Evolutionary conservation across 2,329 filamentous ascomycete genomes (phyloP).

Genomic region (Epichloe amarillans): DNA sequence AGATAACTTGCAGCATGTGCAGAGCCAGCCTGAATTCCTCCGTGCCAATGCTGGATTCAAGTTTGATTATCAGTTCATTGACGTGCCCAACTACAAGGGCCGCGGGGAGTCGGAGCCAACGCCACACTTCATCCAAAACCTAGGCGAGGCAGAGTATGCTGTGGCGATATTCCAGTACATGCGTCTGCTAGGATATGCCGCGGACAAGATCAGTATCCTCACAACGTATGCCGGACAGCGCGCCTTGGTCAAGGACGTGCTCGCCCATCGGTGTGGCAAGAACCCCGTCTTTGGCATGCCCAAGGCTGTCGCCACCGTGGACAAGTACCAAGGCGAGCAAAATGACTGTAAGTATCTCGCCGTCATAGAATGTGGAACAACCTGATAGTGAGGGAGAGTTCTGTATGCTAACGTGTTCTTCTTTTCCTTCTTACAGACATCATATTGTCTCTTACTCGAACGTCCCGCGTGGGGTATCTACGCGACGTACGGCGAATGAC

Average conservation of each 20-base stretch:
- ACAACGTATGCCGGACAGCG: slow-evolving; percentile 89
- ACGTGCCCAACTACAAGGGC: slow-evolving; percentile 87
- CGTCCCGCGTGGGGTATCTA: slow-evolving; percentile 78
- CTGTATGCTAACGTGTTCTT: neutral
- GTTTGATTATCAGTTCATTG: slow-evolving; percentile 93
- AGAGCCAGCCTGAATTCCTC: slow-evolving; percentile 56
- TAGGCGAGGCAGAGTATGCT: slow-evolving; percentile 93
- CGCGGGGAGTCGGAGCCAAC: slow-evolving; percentile 78
- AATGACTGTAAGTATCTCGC: slow-evolving; percentile 72
- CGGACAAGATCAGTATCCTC: slow-evolving; percentile 70
- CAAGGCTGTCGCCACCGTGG: slow-evolving; percentile 81
- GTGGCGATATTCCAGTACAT: slow-evolving; percentile 96
- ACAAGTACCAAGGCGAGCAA: slow-evolving; percentile 98
- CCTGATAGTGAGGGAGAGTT: too few relatives aligned
- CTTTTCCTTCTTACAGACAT: slow-evolving; percentile 46
- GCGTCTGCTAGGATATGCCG: slow-evolving; percentile 86
- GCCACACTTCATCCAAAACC: slow-evolving; percentile 90
- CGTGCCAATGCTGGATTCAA: slow-evolving; percentile 82
- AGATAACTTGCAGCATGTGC: slow-evolving; percentile 64
- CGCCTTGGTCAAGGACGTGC: slow-evolving; percentile 76
- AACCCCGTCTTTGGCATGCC: slow-evolving; percentile 82
- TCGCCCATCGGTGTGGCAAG: slow-evolving; percentile 68
- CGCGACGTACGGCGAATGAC: slow-evolving; percentile 88
- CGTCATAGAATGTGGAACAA: too few relatives aligned
- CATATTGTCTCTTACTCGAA: slow-evolving; percentile 84